phyloP scores from a whole-genome alignment of 345 rosid genomes.

The Conringia planisiliqua region DNA sequence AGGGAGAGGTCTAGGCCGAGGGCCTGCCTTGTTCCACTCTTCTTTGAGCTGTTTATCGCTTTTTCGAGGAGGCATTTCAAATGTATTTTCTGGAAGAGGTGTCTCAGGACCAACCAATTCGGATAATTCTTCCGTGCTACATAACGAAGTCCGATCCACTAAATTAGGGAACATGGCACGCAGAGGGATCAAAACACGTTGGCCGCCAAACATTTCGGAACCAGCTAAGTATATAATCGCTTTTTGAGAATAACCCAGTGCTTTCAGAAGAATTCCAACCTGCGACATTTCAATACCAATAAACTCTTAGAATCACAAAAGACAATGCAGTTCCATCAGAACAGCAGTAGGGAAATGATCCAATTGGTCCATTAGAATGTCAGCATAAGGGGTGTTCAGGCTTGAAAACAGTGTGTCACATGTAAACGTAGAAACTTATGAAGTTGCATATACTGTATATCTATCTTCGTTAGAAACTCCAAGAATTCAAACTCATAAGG shows the following conservation, averaged over 20 bases:
- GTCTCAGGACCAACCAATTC: conserved; percentile 81
- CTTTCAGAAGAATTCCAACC: conserved; percentile 91
- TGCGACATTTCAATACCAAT: conserved; percentile 38
- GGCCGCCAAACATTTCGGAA: conserved; percentile 94
- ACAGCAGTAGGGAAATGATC: conserved; percentile 4
- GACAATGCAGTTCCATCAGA: conserved; percentile 6
- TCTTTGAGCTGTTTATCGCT: conserved; percentile 66
- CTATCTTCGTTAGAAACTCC: background rate
- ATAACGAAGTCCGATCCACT: conserved; percentile 75
- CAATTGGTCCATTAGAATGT: background rate
- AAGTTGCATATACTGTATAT: background rate
- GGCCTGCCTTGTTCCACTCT: conserved; percentile 94
- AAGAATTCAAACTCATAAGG: background rate
- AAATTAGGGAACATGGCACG: conserved; percentile 84
- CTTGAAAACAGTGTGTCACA: conserved; percentile 6
- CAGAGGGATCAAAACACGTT: conserved; percentile 81
- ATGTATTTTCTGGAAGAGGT: conserved; percentile 51
- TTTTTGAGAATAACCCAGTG: conserved; percentile 84
- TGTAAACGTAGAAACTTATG: background rate
- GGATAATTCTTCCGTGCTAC: conserved; percentile 69
- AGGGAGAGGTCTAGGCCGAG: conserved; percentile 97
- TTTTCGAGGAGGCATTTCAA: conserved; percentile 47
- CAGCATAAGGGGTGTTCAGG: background rate
- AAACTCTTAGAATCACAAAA: conserved; percentile 13
- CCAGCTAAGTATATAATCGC: conserved; percentile 92